Conservation (phyloP, 352 stramenopile genomes). For the Blastocystis hominis region DNA sequence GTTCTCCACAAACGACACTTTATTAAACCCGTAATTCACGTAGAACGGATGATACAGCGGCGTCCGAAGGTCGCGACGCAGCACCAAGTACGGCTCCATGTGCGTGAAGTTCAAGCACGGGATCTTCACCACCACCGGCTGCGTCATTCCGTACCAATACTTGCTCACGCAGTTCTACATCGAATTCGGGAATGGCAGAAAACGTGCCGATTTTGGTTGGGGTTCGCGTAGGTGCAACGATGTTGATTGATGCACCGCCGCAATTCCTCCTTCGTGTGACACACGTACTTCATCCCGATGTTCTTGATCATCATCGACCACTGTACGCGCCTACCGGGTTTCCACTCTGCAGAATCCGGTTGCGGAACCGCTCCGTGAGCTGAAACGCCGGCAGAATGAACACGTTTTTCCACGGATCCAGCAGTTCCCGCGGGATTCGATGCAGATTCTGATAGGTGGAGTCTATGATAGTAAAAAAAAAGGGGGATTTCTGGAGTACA, state of each 20-base stretch:
- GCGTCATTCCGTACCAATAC: background rate
- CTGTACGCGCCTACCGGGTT: background rate
- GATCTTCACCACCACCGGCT: background rate
- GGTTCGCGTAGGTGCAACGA: conserved; percentile 11
- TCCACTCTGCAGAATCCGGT: background rate
- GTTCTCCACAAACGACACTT: background rate
- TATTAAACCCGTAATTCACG: conserved; percentile 44
- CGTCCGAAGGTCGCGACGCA: background rate
- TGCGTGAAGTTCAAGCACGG: conserved; percentile 42
- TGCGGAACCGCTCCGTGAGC: background rate
- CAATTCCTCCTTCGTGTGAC: background rate
- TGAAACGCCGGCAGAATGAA: conserved; percentile 28
- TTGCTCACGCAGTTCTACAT: conserved; percentile 18
- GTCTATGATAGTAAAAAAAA: background rate
- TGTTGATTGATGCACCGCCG: background rate
- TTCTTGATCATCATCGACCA: background rate
- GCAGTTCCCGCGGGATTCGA: background rate
- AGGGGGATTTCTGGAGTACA: background rate
- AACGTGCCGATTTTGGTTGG: conserved; percentile 18
- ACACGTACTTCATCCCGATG: background rate
- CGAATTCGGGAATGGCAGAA: background rate
- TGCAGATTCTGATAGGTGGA: background rate
- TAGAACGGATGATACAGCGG: conserved; percentile 38
- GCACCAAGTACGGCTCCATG: conserved; percentile 35
- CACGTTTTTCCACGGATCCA: background rate